phyloP scores from a whole-genome alignment of 2,329 filamentous ascomycete genomes.

The Kalmusia sp. region DNA sequence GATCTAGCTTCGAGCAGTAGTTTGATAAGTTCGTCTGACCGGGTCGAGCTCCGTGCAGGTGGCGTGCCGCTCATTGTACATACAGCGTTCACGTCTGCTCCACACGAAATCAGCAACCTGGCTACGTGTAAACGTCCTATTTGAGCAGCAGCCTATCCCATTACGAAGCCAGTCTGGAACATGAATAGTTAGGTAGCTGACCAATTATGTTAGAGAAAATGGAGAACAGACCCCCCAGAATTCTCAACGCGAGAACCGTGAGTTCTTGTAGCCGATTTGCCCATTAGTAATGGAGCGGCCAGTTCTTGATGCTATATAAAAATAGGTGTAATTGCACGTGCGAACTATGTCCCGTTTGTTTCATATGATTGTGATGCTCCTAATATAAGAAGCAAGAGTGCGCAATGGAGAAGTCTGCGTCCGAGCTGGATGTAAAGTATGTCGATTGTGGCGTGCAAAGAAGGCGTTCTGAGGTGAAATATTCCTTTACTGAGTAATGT shows the following conservation, averaged over 20 bases:
- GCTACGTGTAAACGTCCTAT: background rate
- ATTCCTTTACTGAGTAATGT: slow-evolving; percentile 17
- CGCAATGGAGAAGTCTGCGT: slow-evolving; percentile 5
- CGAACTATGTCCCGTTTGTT: background rate
- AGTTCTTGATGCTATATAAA: background rate
- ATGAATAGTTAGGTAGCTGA: background rate
- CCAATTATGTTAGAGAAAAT: background rate
- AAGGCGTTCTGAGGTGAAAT: slow-evolving; percentile 11
- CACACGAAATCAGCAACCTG: background rate
- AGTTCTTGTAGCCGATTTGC: background rate
- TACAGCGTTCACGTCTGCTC: background rate
- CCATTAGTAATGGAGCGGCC: background rate
- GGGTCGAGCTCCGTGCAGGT: background rate
- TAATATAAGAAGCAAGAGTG: slow-evolving; percentile 3
- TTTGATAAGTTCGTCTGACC: background rate
- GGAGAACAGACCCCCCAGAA: background rate
- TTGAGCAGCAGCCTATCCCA: background rate
- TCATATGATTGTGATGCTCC: background rate
- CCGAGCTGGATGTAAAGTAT: background rate
- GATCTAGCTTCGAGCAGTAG: background rate
- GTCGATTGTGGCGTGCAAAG: background rate
- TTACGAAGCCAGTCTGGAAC: too few species aligned
- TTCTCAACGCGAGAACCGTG: background rate
- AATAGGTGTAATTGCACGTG: background rate
- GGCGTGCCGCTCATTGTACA: background rate